Percentiles rank a stretch among this genome's conserved stretches.
phyloP scores from a whole-genome alignment of 1,284 basidiomycete species.

The Paramarasmius palmivorus region DNA sequence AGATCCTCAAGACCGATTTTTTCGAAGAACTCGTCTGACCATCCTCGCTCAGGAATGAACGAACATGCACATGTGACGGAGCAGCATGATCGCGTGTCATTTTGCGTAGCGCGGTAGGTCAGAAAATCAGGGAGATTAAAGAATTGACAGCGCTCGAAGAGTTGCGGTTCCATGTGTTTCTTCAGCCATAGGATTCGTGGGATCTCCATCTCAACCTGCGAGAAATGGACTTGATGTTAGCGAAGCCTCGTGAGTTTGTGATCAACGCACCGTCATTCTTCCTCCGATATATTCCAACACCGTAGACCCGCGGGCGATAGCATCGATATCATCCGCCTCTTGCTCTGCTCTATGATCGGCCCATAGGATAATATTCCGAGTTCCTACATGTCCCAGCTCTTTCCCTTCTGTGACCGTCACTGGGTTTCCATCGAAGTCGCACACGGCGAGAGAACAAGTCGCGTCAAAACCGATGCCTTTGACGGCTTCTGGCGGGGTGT shows the following conservation, averaged over 20 bases:
- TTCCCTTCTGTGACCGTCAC: conserved; percentile 79
- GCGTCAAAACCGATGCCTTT: conserved; percentile 96
- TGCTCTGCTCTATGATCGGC: conserved; percentile 93
- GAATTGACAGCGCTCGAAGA: conserved; percentile 88
- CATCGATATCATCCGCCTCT: conserved; percentile 91
- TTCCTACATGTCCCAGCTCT: conserved; percentile 61
- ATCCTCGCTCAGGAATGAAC: conserved; percentile 85
- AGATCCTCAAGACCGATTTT: conserved; percentile 80
- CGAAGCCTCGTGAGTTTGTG: neutral
- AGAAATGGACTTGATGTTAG: conserved; percentile 8
- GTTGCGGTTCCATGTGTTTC: conserved; percentile 68
- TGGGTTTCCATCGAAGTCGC: conserved; percentile 74
- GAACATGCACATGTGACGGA: conserved; percentile 97
- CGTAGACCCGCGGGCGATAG: conserved; percentile 61
- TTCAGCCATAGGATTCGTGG: conserved; percentile 97
- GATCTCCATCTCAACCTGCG: conserved; percentile 93
- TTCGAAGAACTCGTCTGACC: conserved; percentile 87
- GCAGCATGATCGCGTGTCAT: conserved; percentile 84
- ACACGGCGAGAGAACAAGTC: conserved; percentile 93
- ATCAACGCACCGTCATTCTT: conserved; percentile 84
- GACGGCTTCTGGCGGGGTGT: conserved; percentile 64
- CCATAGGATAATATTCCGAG: conserved; percentile 89
- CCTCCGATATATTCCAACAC: conserved; percentile 96
- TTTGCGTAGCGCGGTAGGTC: conserved; percentile 88
- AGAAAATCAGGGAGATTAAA: conserved; percentile 98